phyloP scores from a whole-genome alignment of 768 basidiomycete species.

The Cytidiella melzeri region DNA sequence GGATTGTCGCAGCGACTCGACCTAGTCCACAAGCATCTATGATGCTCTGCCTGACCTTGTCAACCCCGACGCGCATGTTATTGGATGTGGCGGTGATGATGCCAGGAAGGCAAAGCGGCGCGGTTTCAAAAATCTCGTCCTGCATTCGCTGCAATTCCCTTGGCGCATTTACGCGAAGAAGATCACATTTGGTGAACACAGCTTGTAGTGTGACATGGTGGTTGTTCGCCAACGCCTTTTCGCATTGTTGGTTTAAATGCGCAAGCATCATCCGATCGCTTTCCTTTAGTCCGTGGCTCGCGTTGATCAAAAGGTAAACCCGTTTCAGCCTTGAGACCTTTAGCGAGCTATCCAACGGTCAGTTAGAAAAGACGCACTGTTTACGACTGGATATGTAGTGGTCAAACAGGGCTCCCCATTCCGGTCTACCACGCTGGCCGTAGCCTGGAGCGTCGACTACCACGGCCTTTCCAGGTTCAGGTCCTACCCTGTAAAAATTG shows the following conservation, averaged over 20 bases:
- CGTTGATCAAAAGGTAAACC: slow-evolving; percentile 67
- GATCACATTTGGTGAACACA: slow-evolving; percentile 68
- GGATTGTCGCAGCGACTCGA: neutral
- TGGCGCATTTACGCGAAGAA: slow-evolving; percentile 28
- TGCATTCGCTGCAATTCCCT: slow-evolving; percentile 36
- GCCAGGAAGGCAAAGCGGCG: slow-evolving; percentile 60
- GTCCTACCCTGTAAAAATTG: slow-evolving; percentile 68
- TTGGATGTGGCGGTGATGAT: slow-evolving; percentile 51
- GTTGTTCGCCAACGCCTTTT: slow-evolving; percentile 25
- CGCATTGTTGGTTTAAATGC: slow-evolving; percentile 36
- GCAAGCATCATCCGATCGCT: slow-evolving; percentile 58
- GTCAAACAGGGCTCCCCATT: slow-evolving; percentile 71
- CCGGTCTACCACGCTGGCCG: slow-evolving; percentile 62
- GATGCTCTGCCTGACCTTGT: slow-evolving; percentile 51
- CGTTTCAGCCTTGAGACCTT: slow-evolving; percentile 48
- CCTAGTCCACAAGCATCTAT: slow-evolving; percentile 48
- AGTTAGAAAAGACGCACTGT: slow-evolving; percentile 39
- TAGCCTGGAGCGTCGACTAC: slow-evolving; percentile 82
- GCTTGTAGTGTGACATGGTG: slow-evolving; percentile 59
- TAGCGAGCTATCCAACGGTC: neutral
- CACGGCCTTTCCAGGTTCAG: slow-evolving; percentile 45
- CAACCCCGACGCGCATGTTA: slow-evolving; percentile 49
- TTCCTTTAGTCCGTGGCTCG: slow-evolving; percentile 52
- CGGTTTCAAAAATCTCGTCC: slow-evolving; percentile 43
- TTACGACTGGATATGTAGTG: slow-evolving; percentile 54